Evolutionary conservation across 2,329 filamentous ascomycete species (phyloP).

Genomic region (Claviceps arundinis): DNA sequence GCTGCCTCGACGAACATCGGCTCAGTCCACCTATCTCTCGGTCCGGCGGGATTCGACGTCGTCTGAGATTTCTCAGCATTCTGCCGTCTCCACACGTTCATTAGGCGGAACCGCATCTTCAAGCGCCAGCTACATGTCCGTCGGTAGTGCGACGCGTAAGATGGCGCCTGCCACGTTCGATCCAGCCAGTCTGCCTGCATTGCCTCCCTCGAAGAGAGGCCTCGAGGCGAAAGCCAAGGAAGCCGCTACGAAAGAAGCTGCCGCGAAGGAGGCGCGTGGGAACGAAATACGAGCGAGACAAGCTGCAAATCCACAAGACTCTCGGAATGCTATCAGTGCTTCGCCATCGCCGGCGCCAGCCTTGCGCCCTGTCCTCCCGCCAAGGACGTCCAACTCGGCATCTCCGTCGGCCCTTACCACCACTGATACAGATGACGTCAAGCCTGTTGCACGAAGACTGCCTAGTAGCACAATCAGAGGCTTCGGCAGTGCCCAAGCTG

Average conservation of each 20-base stretch:
- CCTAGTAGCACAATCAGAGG: constrained; percentile 9
- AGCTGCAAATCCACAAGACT: constrained; percentile 1
- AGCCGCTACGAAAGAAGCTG: constrained; percentile 7
- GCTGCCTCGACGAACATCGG: constrained; percentile 35
- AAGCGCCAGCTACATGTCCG: constrained; percentile 33
- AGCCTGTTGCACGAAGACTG: constrained; percentile 5
- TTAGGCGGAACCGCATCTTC: constrained; percentile 32
- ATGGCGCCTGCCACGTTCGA: constrained; percentile 41
- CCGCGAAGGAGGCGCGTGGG: constrained; percentile 1
- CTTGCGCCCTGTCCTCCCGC: constrained; percentile 30
- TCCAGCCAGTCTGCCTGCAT: constrained; percentile 40
- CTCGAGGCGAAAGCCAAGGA: constrained; percentile 31
- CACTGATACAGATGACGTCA: constrained; percentile 1
- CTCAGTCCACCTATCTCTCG: constrained; percentile 24
- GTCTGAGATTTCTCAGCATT: constrained; percentile 42
- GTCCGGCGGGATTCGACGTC: constrained; percentile 42
- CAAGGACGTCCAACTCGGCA: constrained; percentile 25
- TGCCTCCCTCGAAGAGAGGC: constrained; percentile 43
- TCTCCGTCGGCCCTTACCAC: constrained; percentile 4
- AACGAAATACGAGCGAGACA: constrained; percentile 6
- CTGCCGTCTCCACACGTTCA: constrained; percentile 39
- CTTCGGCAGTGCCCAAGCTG: constrained; percentile 8
- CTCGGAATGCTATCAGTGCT: constrained; percentile 16
- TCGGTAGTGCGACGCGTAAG: constrained; percentile 30
- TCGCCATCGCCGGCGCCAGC: constrained; percentile 10